Evolutionary conservation across 2,329 filamentous ascomycete genomes (phyloP).

Genomic region (Cladorrhinum sp.): DNA sequence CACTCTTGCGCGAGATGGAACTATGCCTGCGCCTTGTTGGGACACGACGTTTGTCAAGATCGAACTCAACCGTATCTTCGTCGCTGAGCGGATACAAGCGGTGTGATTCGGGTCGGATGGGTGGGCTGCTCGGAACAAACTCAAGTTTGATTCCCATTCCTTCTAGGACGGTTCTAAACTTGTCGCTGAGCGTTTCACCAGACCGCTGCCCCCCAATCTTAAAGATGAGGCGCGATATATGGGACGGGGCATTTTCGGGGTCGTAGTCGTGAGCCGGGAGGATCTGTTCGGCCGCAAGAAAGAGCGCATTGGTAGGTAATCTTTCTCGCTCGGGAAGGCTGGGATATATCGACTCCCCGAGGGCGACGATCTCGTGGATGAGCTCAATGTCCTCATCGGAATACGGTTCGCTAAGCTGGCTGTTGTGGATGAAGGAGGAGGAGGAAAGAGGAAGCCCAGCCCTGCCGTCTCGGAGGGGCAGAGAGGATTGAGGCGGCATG

Average conservation of each 20-base stretch:
- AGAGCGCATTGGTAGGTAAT: constrained; percentile 72
- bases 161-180: constrained; percentile 65
- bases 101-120: constrained; percentile 10
- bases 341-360: constrained; percentile 63
- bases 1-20: constrained; percentile 9
- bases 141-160: constrained; percentile 71
- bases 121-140: constrained; percentile 37
- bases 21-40: constrained; percentile 10
- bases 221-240: constrained; percentile 75
- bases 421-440: constrained; percentile 22
- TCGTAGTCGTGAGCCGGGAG: constrained; percentile 68
- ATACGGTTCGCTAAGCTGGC: constrained; percentile 41
- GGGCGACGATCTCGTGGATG: constrained; percentile 71
- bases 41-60: constrained; percentile 1
- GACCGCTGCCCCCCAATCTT: constrained; percentile 67
- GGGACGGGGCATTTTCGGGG: constrained; percentile 67
- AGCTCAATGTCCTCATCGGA: constrained; percentile 64
- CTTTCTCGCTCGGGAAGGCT: constrained; percentile 57
- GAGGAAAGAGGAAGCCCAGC: constrained; percentile 27
- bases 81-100: constrained; percentile 12
- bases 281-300: constrained; percentile 74
- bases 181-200: constrained; percentile 58
- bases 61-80: constrained; percentile 14
- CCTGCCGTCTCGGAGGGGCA: constrained; percentile 36
- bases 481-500: constrained; percentile 38